phyloP scores from a whole-genome alignment of 495 filamentous ascomycete species.

The Aspergillus heteromorphus region DNA sequence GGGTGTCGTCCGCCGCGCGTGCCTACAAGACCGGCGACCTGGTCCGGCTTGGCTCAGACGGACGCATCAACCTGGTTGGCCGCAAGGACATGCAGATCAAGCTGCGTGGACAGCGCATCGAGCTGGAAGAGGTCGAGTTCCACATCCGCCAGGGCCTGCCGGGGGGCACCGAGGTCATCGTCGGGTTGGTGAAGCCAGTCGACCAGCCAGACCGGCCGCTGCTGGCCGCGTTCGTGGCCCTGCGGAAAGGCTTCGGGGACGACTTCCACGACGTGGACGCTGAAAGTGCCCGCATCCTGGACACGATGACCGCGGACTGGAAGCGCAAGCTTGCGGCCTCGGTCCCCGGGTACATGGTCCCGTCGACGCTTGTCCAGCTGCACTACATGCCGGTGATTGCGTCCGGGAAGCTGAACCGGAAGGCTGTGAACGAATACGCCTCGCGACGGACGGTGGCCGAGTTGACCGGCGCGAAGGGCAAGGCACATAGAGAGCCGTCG shows the following conservation, averaged over 20 bases:
- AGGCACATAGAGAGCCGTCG: slow-evolving; percentile 6
- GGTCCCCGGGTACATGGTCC: slow-evolving; percentile 26
- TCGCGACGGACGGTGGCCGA: neutral
- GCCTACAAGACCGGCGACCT: slow-evolving; percentile 26
- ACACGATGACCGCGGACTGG: slow-evolving; percentile 5
- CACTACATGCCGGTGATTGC: slow-evolving; percentile 18
- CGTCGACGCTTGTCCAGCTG: slow-evolving; percentile 17
- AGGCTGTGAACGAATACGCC: slow-evolving; percentile 4
- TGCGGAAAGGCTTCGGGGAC: slow-evolving; percentile 5
- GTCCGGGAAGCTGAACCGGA: slow-evolving; percentile 27
- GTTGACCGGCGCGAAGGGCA: neutral
- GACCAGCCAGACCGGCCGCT: slow-evolving; percentile 7
- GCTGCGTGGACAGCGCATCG: slow-evolving; percentile 37
- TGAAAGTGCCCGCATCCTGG: slow-evolving; percentile 16
- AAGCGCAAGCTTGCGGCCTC: neutral
- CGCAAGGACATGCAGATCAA: slow-evolving; percentile 36
- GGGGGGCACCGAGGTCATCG: slow-evolving; percentile 2
- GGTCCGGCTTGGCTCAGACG: slow-evolving; percentile 10
- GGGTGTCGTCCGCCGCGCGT: neutral
- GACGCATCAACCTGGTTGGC: slow-evolving; percentile 14
- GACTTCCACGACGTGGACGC: slow-evolving; percentile 4
- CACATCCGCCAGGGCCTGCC: slow-evolving; percentile 7
- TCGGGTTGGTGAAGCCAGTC: slow-evolving; percentile 1
- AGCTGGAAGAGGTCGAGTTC: slow-evolving; percentile 37
- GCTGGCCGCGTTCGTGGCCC: slow-evolving; percentile 11